Base-by-base conservation (phyloP, 768 basidiomycete species). In the Leccinum broughii region DNA sequence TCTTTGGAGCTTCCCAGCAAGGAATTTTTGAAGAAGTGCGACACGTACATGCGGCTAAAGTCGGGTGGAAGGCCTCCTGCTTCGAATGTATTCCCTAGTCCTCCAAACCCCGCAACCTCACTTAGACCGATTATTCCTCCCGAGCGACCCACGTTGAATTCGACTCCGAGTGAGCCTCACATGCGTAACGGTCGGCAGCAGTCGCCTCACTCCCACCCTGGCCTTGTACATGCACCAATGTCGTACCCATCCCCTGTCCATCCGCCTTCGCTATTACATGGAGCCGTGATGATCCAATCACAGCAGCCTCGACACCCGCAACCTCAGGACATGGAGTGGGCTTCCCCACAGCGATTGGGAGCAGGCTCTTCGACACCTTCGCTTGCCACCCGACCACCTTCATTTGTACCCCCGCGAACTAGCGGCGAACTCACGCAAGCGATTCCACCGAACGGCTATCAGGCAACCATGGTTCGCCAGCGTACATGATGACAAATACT, bases 11-110 rank as follows among this genome's bases (percentile, higher is more conserved):
- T 98, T 28, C 93, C 95, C 1, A 87, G 89, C 65, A 96, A 96
- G 73, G 96, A 99, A 50, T 94, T 98, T 71, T 77, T 98, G 78
- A 97, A 93, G 83, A 95, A 92, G 76, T 93, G 91, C 63, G 93
- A 95, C 62, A 88, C 87, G n/a, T 96, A 93, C 74, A 85, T 93
- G 83, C 85, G 84, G 59, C 65, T 89, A 32, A 90, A 85, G 74
- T 78, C 83, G 4, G 76, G 73, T 44, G 87, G 85, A 62, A 87
- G 86, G 68, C 74, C 37, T 69, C 75, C 70, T 70, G 77, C 63
- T 64, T 22, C 65, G 39, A 39, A 65, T 72, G 66, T 66, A 70
- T 73, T 58, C 72, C 57, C 72, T 35, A 57, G 66, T 53, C 69
- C 72, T 52, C 72, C 74, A 22, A 72, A 62, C 48, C 56, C 53